A percentile compares a stretch with the other conserved stretches of the same genome.
phyloP scores from a whole-genome alignment of 2,329 filamentous ascomycete genomes.

The Mollisiaceae sp. region DNA sequence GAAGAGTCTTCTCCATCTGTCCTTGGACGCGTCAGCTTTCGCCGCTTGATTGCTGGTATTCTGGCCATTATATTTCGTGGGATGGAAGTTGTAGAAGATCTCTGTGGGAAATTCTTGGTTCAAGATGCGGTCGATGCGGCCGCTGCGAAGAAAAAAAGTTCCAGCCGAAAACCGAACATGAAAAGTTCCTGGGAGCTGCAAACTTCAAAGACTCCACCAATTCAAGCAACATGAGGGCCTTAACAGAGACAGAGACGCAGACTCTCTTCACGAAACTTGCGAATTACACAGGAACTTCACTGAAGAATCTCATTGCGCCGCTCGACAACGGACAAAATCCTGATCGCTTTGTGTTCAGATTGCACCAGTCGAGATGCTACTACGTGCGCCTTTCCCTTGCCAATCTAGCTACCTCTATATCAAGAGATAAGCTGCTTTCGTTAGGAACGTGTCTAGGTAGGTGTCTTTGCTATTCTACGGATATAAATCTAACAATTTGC shows the following conservation, averaged over 20 bases:
- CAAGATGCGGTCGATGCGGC: constrained; percentile 28
- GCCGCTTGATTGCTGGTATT: constrained; percentile 54
- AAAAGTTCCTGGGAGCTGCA: constrained; percentile 20
- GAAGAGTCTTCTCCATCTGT: constrained; percentile 51
- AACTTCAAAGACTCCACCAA: constrained; percentile 10
- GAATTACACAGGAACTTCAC: constrained; percentile 85
- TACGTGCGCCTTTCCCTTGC: constrained; percentile 89
- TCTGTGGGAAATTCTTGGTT: constrained; percentile 12
- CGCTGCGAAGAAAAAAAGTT: constrained; percentile 34
- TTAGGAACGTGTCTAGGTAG: constrained; percentile 83
- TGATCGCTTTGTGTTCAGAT: constrained; percentile 85
- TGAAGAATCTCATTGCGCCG: constrained; percentile 83
- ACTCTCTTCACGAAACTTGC: constrained; percentile 92
- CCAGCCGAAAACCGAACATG: constrained; percentile 29
- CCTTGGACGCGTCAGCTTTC: constrained; percentile 60
- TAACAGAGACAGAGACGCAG: constrained; percentile 80
- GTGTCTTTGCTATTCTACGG: constrained; percentile 14
- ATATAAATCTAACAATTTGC: constrained; percentile 27
- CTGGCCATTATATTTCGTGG: constrained; percentile 35
- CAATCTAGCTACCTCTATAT: constrained; percentile 86
- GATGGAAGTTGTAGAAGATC: not conserved
- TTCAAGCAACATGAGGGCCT: constrained; percentile 67
- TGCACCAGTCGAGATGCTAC: constrained; percentile 83
- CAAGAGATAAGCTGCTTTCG: constrained; percentile 80
- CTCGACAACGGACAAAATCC: constrained; percentile 68